Percentiles rank a stretch among this genome's conserved stretches.
Conservation (phyloP, 495 filamentous ascomycete genomes). For the Filosporella fistucella region DNA sequence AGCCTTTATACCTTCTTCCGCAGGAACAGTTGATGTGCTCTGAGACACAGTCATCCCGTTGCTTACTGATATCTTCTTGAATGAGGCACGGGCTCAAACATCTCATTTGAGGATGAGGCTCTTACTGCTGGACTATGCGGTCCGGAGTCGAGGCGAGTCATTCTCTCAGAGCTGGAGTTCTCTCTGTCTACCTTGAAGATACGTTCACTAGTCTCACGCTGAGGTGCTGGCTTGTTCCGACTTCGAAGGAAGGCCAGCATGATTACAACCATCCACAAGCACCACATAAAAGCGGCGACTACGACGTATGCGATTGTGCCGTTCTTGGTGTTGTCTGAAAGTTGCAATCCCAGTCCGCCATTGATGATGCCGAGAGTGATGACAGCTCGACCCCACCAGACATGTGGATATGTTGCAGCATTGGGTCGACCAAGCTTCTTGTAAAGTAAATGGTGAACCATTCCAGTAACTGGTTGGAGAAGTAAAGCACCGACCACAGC, state of each 20-base stretch:
- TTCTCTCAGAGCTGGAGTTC: not conserved
- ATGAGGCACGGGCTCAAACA: too few relatives aligned
- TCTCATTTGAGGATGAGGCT: too few relatives aligned
- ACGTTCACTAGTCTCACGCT: conserved; percentile 2
- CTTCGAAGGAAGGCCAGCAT: conserved; percentile 7
- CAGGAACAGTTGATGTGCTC: too few relatives aligned
- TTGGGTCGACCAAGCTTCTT: conserved; percentile 41
- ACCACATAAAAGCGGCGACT: conserved; percentile 46
- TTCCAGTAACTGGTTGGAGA: conserved; percentile 60
- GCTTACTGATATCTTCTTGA: too few relatives aligned
- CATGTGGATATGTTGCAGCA: conserved; percentile 53
- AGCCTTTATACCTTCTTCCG: too few relatives aligned
- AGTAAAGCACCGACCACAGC: conserved; percentile 45
- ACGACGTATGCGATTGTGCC: conserved; percentile 52
- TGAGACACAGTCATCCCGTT: too few relatives aligned
- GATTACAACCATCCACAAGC: conserved; percentile 17
- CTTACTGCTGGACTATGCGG: too few relatives aligned
- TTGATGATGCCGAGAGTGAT: conserved; percentile 66
- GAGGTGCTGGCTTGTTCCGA: not conserved
- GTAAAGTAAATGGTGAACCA: conserved; percentile 58
- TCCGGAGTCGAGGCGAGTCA: not conserved
- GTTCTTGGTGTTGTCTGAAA: conserved; percentile 28
- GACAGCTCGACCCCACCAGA: conserved; percentile 64
- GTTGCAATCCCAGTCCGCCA: conserved; percentile 59
- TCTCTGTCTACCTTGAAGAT: not conserved